Evolutionary conservation across 176 grass and related monocot species (phyloP), one percentile per base, ranked within the genome.

Genomic region (Aegilops sharonensis): DNA sequence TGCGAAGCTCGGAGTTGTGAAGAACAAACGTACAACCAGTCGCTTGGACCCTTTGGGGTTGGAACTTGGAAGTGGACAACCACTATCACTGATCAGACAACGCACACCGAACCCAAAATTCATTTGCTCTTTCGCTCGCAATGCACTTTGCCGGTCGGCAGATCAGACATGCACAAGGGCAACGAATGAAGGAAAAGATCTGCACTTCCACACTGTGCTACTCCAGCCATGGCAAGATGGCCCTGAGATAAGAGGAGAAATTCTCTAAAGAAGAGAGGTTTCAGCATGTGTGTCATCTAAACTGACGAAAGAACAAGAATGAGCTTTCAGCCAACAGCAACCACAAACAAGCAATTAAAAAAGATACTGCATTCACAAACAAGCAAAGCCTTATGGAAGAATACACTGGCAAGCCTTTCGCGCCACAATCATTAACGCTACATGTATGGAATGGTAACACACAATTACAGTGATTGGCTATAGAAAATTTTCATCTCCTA

Each of bases 401-500:
- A 48, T 77, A 81, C 54, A 83, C 6, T 4, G 64, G 36, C 37
- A 83, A 20, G 50, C 81, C 80, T 68, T 72, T 31, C 1, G 35
- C 21, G 1, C 61, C 60, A 6, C 30, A 78, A 78, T 83, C 74
- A 88, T 70, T 43, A 43, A 91, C 81, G 66, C 68, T 87, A 52
- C 89, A 81, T 47, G 48, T 70, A 85, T 76, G 45, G 4, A 87
- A 81, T 54, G 18, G 56, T 59, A 81, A 25, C 48, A 69, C 39
- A 25, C 61, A 78, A 85, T 91, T 88, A 88, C 69, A 88, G 59
- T 45, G 30, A 48, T 68, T 42, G 48, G 30, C 63, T 69, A 81
- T 24, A 32, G 65, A 81, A 84, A 88, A 42, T 21, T 88, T 59
- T 62, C 5, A 85, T 77, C 4, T 88, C 62, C 82, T 85, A 88